Conservation (phyloP, 257 asterid genomes). For the Leonotis leonurus region DNA sequence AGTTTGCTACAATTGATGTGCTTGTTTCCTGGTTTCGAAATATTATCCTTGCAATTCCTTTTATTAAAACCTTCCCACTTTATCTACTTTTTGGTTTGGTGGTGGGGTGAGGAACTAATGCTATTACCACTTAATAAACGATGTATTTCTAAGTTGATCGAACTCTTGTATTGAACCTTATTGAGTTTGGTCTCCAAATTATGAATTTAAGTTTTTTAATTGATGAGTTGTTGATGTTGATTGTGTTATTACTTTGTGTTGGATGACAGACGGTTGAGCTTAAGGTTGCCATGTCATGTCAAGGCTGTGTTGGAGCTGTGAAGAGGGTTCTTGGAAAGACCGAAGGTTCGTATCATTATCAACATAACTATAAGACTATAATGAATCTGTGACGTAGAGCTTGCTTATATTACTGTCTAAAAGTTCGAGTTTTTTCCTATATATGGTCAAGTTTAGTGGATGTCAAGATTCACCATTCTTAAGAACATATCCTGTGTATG, state of each 20-base stretch:
- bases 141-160: too few relatives aligned
- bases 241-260: slow-evolving; percentile 7
- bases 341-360: slow-evolving; percentile 50
- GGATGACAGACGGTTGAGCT: slow-evolving; percentile 76
- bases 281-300: slow-evolving; percentile 89
- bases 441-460: too few relatives aligned
- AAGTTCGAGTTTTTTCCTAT: too few relatives aligned
- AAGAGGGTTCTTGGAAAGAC: slow-evolving; percentile 79
- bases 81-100: not conserved
- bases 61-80: too few relatives aligned
- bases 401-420: not conserved
- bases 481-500: too few relatives aligned
- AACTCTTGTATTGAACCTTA: too few relatives aligned
- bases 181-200: too few relatives aligned
- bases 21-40: too few relatives aligned
- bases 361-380: not conserved
- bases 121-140: too few relatives aligned
- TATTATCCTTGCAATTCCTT: too few relatives aligned
- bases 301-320: slow-evolving; percentile 90
- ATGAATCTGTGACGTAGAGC: not conserved
- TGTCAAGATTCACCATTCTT: too few relatives aligned
- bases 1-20: not conserved
- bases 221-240: not conserved
- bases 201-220: not conserved
- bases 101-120: too few relatives aligned